Base-by-base conservation (phyloP, 2,329 filamentous ascomycete genomes). In the Pseudogymnoascus pannorum region DNA sequence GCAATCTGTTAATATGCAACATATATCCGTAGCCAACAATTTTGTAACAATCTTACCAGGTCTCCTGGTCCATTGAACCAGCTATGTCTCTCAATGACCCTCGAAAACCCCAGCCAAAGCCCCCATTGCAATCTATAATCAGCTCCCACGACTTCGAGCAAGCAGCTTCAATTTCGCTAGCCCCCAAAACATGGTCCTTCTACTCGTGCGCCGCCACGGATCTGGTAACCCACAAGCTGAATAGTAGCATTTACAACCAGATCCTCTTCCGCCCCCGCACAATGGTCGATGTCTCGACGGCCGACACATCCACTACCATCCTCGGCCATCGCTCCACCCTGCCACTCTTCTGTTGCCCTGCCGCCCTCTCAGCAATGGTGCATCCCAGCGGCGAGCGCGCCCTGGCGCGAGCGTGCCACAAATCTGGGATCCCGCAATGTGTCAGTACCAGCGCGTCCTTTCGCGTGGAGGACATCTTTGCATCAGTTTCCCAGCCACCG, bases 201-300 rank as follows among this genome's bases (percentile, higher is more conserved):
- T 82, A 86, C 69, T 87, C 83, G 18, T 87, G 84, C 7, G 86
- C 85, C 1, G 82, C 86, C 9, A 87, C 84, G 5, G 86, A 97
- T 74, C 79, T 92, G 20, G 79, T 79, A 67, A 83, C 86, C 36
- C 82, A 85, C 57, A 74, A 75, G 20, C 77, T 79, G 58, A 89
- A 88, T 70, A 77, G 75, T 22, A 75, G 77, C 0, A 75, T 78
- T 64, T 86, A 85, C 66, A 73, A 77, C 40, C 72, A 78, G 24
- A 85, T 88, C 64, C 78, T 77, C 71, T 78, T 88, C 4, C 80
- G 86, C 0, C 85, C 84, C 0, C 77, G 83, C 18, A 77, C 85
- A 26, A 73, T 87, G 60, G 75, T 77, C 36, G 78, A 86, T 66
- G 85, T 88, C 4, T 76, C 78, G 14, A 64, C 74, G 36, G 79